Conservation (phyloP, 2,329 filamentous ascomycete genomes). For the Trichophyton verrucosum region DNA sequence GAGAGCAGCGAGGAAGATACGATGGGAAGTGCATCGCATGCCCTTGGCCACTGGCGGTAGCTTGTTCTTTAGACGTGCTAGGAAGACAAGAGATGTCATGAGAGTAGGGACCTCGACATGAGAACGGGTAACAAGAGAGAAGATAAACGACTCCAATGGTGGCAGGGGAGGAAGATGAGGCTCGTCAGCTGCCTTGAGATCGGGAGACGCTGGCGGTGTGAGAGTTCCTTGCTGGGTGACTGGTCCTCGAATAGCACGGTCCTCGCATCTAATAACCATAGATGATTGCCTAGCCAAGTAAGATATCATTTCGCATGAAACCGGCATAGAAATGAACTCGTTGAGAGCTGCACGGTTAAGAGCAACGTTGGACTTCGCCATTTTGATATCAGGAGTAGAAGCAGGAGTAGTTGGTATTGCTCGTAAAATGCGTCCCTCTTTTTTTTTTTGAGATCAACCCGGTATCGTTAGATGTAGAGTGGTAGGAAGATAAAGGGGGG, state of each 20-base stretch:
- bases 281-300: slow-evolving; percentile 37
- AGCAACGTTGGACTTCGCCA: slow-evolving; percentile 8
- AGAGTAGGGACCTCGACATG: slow-evolving; percentile 95
- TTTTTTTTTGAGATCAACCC: background rate
- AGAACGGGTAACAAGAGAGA: slow-evolving; percentile 75
- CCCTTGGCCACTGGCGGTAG: slow-evolving; percentile 92
- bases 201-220: slow-evolving; percentile 49
- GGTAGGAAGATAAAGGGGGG: background rate
- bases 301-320: slow-evolving; percentile 37
- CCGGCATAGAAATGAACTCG: slow-evolving; percentile 37
- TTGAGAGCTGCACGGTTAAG: slow-evolving; percentile 35
- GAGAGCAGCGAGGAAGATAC: slow-evolving; percentile 71
- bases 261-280: slow-evolving; percentile 38
- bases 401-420: too few species aligned
- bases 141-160: slow-evolving; percentile 80
- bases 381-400: background rate
- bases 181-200: slow-evolving; percentile 33
- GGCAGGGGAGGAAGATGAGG: slow-evolving; percentile 48
- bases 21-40: slow-evolving; percentile 89
- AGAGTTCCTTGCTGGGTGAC: slow-evolving; percentile 20
- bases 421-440: background rate
- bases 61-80: slow-evolving; percentile 67
- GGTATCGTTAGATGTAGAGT: background rate
- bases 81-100: slow-evolving; percentile 93
- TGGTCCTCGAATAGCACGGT: slow-evolving; percentile 36